A percentile compares a stretch with the other conserved stretches of the same genome.
Evolutionary conservation across 2,329 filamentous ascomycete species (phyloP).

Genomic region (Clonostachys rhizophaga): DNA sequence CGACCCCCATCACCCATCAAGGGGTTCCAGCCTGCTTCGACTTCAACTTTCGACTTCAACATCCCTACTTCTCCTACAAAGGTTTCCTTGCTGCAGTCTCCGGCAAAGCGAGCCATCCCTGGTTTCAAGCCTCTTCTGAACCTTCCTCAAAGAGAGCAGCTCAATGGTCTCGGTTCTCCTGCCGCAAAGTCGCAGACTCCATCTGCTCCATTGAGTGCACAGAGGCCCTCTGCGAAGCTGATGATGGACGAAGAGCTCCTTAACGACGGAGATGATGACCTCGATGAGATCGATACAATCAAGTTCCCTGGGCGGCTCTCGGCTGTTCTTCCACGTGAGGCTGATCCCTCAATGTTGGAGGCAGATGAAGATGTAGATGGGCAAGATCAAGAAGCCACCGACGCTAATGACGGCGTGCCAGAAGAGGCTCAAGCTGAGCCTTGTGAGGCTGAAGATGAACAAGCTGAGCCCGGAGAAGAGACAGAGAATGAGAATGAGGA

Average conservation of each 20-base stretch:
- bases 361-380: slow-evolving; percentile 15
- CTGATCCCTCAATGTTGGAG: slow-evolving; percentile 26
- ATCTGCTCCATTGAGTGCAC: slow-evolving; percentile 15
- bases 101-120: slow-evolving; percentile 38
- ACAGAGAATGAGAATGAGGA: too few relatives aligned
- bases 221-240: slow-evolving; percentile 27
- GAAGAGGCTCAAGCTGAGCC: background rate
- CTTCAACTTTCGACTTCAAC: slow-evolving; percentile 11
- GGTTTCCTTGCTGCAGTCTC: slow-evolving; percentile 44
- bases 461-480: too few relatives aligned
- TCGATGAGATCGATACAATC: slow-evolving; percentile 17
- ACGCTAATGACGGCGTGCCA: too few relatives aligned
- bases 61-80: slow-evolving; percentile 31
- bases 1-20: slow-evolving; percentile 39
- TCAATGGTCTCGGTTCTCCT: slow-evolving; percentile 3
- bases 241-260: slow-evolving; percentile 21
- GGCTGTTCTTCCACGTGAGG: slow-evolving; percentile 35
- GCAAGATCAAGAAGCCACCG: too few relatives aligned
- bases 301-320: slow-evolving; percentile 40
- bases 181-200: slow-evolving; percentile 21
- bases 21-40: slow-evolving; percentile 18
- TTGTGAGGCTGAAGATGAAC: background rate
- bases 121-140: slow-evolving; percentile 24
- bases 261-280: slow-evolving; percentile 2
- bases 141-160: slow-evolving; percentile 6